Base-by-base conservation (phyloP, 331 rosid species). In the Quercus tomentella region DNA sequence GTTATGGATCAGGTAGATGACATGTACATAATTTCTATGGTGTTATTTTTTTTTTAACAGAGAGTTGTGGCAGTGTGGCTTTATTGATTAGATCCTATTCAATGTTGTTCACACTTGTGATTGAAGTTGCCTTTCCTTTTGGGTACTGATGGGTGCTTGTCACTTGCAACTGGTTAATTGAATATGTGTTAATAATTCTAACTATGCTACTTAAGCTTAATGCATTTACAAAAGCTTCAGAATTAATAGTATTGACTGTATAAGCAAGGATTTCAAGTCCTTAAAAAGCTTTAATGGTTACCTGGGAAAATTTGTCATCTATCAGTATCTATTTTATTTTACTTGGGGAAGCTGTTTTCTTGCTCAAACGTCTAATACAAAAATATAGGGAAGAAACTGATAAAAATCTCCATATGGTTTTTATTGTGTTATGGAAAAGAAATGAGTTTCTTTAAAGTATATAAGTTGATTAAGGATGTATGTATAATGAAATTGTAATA, bases 1-100 rank as follows among this genome's bases (percentile, higher is more conserved):
- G 97, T 95, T 73, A 93, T 95, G 97, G 99, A 95, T 93, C 99
- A 95, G 99, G 99, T 93, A 80, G 75, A 41, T 76, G 43, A 16
- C 33, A 2, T 18, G 54, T 7, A 7, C 7, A 37, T 73, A 41
- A 8, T 41, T 55, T 45, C 49, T 61, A 73, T 55, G 49, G 65
- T 16, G 51, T 20, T 30, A 8, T 8, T 33, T 30, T 66, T 66
- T 63, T 78, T 54, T 73, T 54, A 61, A 75, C 41, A 54, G 71
- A 28, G 68, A 56, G 69, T 65, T 75, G 45, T 74, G 69, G 7
- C 56, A 49, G 18, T 58, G 65, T 9, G 26, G 65, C 15, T 16
- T 66, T 33, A 66, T 26, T 18, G 23, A 17, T 33, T 31, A 26
- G 14, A 3, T 5, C n/a, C 51, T 35, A 20, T 67, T 67, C 35